Evolutionary conservation across 129 eudicot species (phyloP).

Genomic region (Flaveria brownii): DNA sequence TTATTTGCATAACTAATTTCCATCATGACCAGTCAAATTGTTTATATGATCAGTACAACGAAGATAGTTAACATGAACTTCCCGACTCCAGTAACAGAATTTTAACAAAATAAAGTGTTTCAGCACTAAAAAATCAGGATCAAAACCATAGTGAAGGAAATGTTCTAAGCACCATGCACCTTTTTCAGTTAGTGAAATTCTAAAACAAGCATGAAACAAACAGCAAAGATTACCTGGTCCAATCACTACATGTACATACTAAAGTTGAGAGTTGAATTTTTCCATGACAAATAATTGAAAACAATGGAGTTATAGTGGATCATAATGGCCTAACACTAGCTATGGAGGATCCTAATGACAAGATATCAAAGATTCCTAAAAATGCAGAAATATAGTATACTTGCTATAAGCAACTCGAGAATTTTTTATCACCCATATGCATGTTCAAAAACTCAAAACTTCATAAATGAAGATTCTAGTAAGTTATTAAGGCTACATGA

Average conservation of each 20-base stretch:
- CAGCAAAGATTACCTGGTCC: conserved; percentile 62
- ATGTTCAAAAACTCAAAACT: too few relatives aligned
- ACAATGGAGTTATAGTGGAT: not conserved
- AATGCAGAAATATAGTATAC: not conserved
- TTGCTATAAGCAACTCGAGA: conserved; percentile 11
- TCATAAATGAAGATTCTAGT: not conserved
- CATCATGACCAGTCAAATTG: too few relatives aligned
- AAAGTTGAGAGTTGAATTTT: conserved; percentile 96
- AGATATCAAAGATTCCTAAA: conserved; percentile 4
- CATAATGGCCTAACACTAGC: not conserved
- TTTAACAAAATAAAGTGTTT: conserved; percentile 2
- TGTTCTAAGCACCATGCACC: not conserved
- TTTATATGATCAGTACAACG: not conserved
- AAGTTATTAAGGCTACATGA: not conserved
- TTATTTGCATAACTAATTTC: too few relatives aligned
- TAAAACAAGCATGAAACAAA: conserved; percentile 11
- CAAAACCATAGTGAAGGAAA: not conserved
- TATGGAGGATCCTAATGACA: not conserved
- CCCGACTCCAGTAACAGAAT: not conserved
- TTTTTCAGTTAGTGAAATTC: not conserved
- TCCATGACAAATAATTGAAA: conserved; percentile 23
- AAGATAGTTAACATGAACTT: conserved; percentile 7
- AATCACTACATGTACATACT: conserved; percentile 65
- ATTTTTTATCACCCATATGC: not conserved
- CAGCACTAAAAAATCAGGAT: conserved; percentile 3